phyloP scores from a whole-genome alignment of 2,329 filamentous ascomycete species.

The Niveomyces coronatus region DNA sequence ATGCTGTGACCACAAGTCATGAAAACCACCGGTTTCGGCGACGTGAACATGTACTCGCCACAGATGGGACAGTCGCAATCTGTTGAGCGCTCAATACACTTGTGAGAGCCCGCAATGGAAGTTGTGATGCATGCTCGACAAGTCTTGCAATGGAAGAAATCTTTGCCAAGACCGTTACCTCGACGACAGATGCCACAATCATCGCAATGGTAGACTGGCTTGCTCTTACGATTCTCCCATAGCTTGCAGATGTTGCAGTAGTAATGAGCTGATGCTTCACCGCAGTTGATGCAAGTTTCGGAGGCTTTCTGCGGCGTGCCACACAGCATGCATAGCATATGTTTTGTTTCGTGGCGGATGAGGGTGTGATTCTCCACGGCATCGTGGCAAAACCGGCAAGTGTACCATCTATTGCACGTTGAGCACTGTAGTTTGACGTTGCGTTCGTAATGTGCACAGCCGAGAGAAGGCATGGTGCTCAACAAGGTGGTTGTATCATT shows the following conservation, averaged over 20 bases:
- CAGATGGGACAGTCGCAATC: slow-evolving; percentile 97
- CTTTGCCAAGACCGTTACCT: slow-evolving; percentile 84
- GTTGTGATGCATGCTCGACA: slow-evolving; percentile 94
- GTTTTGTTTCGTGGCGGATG: slow-evolving; percentile 71
- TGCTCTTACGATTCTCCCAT: slow-evolving; percentile 88
- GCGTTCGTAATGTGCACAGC: slow-evolving; percentile 86
- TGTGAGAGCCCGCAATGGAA: slow-evolving; percentile 72
- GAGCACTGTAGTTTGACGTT: slow-evolving; percentile 95
- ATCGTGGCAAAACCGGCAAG: slow-evolving; percentile 92
- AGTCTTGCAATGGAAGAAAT: slow-evolving; percentile 97
- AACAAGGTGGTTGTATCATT: slow-evolving; percentile 20
- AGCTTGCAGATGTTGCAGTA: slow-evolving; percentile 93
- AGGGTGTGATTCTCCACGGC: slow-evolving; percentile 67
- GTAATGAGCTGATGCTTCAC: slow-evolving; percentile 70
- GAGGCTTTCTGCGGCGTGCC: slow-evolving; percentile 72
- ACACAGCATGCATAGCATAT: slow-evolving; percentile 98
- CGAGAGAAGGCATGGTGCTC: slow-evolving; percentile 44
- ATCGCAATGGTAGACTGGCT: slow-evolving; percentile 89
- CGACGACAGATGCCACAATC: slow-evolving; percentile 94
- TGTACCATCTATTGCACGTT: slow-evolving; percentile 84
- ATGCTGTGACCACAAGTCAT: slow-evolving; percentile 96
- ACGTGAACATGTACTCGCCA: slow-evolving; percentile 92
- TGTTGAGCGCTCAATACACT: slow-evolving; percentile 87
- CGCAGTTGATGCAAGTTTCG: slow-evolving; percentile 69
- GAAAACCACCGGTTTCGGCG: slow-evolving; percentile 77